Conservation (phyloP, 192 early-diverging fungal genomes). For the Dissophora ornata region DNA sequence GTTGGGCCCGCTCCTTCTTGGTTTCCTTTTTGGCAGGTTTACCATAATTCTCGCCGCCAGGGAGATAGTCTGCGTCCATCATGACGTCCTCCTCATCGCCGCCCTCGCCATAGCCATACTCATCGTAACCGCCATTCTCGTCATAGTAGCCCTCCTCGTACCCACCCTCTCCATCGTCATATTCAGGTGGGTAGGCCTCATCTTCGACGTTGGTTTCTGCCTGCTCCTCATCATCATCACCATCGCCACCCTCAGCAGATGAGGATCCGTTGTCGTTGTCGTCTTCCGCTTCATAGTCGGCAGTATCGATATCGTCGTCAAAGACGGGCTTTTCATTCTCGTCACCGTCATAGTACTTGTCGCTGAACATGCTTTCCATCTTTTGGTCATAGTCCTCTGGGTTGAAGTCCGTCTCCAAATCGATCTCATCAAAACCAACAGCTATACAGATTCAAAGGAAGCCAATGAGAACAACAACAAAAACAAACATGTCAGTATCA, state of each 20-base stretch:
- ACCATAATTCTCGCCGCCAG: constrained; percentile 72
- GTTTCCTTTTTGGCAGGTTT: constrained; percentile 54
- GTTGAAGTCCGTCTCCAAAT: constrained; percentile 95
- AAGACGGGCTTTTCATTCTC: constrained; percentile 85
- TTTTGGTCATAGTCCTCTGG: constrained; percentile 84
- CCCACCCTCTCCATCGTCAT: constrained; percentile 42
- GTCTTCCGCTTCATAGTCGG: constrained; percentile 60
- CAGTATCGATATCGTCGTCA: constrained; percentile 87
- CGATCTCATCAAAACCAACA: constrained; percentile 80
- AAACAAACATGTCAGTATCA: no score
- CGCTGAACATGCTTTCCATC: constrained; percentile 85
- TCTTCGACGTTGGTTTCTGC: constrained; percentile 78
- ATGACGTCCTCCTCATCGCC: constrained; percentile 79
- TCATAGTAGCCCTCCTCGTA: constrained; percentile 50
- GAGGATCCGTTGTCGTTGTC: constrained; percentile 8
- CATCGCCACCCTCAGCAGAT: constrained; percentile 6
- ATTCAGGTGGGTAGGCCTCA: constrained; percentile 27
- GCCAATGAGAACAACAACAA: background rate
- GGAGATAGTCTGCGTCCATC: constrained; percentile 93
- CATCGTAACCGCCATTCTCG: constrained; percentile 55
- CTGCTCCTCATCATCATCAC: constrained; percentile 73
- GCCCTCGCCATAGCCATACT: constrained; percentile 46
- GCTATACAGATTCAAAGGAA: constrained; percentile 25
- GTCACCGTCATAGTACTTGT: constrained; percentile 71
- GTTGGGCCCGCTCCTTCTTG: constrained; percentile 51